Base-by-base conservation (phyloP, 2,329 filamentous ascomycete genomes). In the Ambrosiella beaveri region DNA sequence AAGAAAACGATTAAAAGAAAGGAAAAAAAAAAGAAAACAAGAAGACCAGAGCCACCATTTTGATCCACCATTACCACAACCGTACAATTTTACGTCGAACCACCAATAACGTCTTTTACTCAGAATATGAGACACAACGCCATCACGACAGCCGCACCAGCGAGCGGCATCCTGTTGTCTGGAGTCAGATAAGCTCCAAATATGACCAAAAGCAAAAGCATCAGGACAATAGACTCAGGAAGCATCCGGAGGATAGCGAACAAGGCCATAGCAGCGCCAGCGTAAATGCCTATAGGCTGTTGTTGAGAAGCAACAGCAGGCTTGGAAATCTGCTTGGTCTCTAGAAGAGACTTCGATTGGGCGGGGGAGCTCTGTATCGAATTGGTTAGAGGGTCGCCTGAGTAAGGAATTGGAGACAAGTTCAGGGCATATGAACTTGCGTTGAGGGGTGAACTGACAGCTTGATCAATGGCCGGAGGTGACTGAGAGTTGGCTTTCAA, bases 351-450 rank as follows among this genome's bases (percentile, higher is more conserved):
- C 17, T 11, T 15, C 11, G 47, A 19, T 19, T 15, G 35, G 19
- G 9, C 19, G 47, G 19, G 44, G 35, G 58, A 59, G 45, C 54
- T 51, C 58, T 59, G 58, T 41, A 36, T 45, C 54, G 3, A 27
- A 27, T 55, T 45, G 57, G 59, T 57, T 58, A 57, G 59, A 60
- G 37, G 45, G 38, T 45, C 44, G 51, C 40, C 27, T 27, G 27
- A 27, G 27, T 27, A 27, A 27, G 27, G 27, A 27, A 27, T 27
- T 27, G 27, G 27, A 27, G 27, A 27, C 27, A 27, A 27, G 27
- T 27, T 27, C 3, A 27, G 3, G 27, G 27, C 27, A 27, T 27
- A 27, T 27, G 3, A 27, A 27, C 15, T 49, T n/a, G 45, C 17
- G 45, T n/a, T 19, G 45, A 2, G 45, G 11, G 45, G 6, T 44